phyloP scores from a whole-genome alignment of 2,329 filamentous ascomycete species.

The Taxawa tesnikishii region DNA sequence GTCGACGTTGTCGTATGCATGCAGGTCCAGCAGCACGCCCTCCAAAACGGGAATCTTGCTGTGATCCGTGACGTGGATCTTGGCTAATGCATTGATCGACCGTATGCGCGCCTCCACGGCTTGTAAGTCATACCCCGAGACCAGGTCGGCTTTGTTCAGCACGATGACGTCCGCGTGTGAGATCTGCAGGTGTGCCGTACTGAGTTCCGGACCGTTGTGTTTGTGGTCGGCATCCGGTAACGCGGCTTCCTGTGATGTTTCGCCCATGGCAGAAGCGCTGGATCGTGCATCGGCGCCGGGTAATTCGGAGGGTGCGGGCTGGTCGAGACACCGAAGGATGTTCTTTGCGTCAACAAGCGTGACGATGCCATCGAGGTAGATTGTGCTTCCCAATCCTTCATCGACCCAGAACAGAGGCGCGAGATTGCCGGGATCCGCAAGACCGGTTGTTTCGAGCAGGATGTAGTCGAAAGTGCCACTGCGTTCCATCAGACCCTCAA shows the following conservation, averaged over 20 bases:
- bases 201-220: constrained; percentile 56
- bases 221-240: constrained; percentile 32
- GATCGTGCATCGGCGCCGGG: constrained; percentile 10
- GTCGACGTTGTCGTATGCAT: constrained; percentile 79
- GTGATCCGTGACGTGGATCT: constrained; percentile 67
- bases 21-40: constrained; percentile 75
- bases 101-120: constrained; percentile 57
- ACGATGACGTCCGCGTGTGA: constrained; percentile 93
- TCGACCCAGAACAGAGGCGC: constrained; percentile 97
- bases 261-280: constrained; percentile 18
- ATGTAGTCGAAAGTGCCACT: constrained; percentile 96
- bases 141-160: constrained; percentile 86
- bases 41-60: constrained; percentile 72
- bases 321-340: constrained; percentile 69
- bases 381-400: constrained; percentile 84
- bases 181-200: constrained; percentile 90
- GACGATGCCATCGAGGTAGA: constrained; percentile 94
- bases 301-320: constrained; percentile 29
- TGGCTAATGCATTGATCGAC: constrained; percentile 83
- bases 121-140: constrained; percentile 56
- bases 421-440: constrained; percentile 91
- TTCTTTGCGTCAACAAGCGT: constrained; percentile 94
- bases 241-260: constrained; percentile 19
- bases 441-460: constrained; percentile 85
- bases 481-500: constrained; percentile 90